Base-by-base conservation (phyloP, 2,329 filamentous ascomycete genomes). In the Dothistroma pini region DNA sequence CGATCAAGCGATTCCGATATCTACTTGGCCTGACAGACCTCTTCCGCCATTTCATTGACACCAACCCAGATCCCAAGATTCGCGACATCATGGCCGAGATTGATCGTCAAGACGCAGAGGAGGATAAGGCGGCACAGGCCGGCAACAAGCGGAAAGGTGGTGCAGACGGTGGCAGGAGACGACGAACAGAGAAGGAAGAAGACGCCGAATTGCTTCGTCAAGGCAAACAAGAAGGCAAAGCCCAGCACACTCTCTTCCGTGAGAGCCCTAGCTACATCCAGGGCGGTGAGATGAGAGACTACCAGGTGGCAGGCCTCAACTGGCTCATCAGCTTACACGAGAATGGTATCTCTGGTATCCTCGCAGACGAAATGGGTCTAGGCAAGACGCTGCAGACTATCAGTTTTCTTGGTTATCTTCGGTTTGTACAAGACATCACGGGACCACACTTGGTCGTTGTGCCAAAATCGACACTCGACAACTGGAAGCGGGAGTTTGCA, bases 311-410 rank as follows among this genome's bases (percentile, higher is more conserved):
- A 35, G 95, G 95, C 67, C 82, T 99, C 68, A 99, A 99, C 76
- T 99, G 95, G 95, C 84, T 99, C 51, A 92, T 99, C 69, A 97
- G 93, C 12, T 83, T 99, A 6, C 95, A 99, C 71, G 95, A 99
- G 77, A 99, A 99, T 71, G 95, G 95, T 80, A 99, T 99, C 68
- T 97, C 93, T 21, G 95, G 95, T 68, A 99, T 99, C 65, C 81
- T 99, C 54, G 95, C 95, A 63, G 95, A 99, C 73, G 95, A 99
- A 79, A 99, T 99, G 95, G 95, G 95, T 77, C 83, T 99, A 21
- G 95, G 95, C 71, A 99, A 99, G 81, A 99, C 95, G 0, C 78
- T 99, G 31, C 95, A 99, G 77, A 99, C 95, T 0, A 99, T 99
- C 62, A 89, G 95, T 1, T 99, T 99, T 78, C 79, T 99, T 35